Evolutionary conservation across 2,329 filamentous ascomycete genomes (phyloP), one percentile per base, ranked within the genome.

Genomic region (Ophiostoma sp.): DNA sequence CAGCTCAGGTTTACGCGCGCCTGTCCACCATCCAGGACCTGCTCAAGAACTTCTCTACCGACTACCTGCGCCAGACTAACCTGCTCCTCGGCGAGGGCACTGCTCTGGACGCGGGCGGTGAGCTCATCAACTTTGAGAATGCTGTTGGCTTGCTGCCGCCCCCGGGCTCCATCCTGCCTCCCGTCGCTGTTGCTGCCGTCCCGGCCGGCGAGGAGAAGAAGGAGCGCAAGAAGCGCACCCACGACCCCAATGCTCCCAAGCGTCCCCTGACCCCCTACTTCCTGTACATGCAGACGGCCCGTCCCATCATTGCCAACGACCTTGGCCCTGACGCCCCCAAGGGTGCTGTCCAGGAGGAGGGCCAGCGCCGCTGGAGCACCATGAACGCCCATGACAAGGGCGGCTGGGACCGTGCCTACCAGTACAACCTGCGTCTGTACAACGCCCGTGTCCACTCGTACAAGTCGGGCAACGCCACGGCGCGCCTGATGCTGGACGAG

Each of bases 231-330:
- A 93, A 93, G 83, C 87, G 89, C 71, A 88, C 87, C 58, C 88
- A 91, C 75, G 94, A 98, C 77, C 93, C 93, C 73, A 96, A 97
- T 78, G 93, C 93, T 6, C 94, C 94, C 70, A 98, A 97, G 86
- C 88, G 93, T 66, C 93, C 94, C 8, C 79, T 97, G 76, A 98
- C 94, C 5, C 93, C 94, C 2, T 97, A 96, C 82, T 97, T 98
- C 83, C 82, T 97, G 70, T 98, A 93, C 82, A 92, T 96, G 84
- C 90, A 96, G 78, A 89, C 90, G 72, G 92, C 92, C 72, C 90
- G 95, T 65, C 85, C 88, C 66, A 89, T 91, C 76, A 95, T 98
- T 73, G 89, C 91, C 69, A 84, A 83, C 45, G 92, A 96, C 74
- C 84, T 96, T 11, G 91, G 90, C 36, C 77, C 86, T n/a, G 84